Evolutionary conservation across 345 rosid genomes (phyloP), one percentile per base, ranked within the genome.

Genomic region (Hibiscus tridactylites): DNA sequence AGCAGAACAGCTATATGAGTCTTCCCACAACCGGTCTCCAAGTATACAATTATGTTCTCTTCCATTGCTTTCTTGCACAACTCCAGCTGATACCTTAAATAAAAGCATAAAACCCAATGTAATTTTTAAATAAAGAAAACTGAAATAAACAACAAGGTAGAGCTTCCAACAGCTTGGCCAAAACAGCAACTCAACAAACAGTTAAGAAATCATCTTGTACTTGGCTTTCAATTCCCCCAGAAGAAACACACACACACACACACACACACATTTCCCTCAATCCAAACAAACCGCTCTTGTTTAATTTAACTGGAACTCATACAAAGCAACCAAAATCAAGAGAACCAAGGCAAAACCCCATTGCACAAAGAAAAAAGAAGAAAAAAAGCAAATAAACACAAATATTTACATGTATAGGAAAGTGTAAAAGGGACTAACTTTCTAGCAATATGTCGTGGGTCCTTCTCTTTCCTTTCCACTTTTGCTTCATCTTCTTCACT

Each of bases 21-120:
- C 84, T 94, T 94, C 73, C 98, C 98, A 76, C 90, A 86, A 65
- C 98, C 98, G 9, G 98, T 94, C 76, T 83, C 98, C 79, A 94
- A 59, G 79, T 83, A 91, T 17, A 94, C 97, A 57, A 94, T 88
- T 64, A 87, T 74, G 70, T 93, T 91, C 86, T 87, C 96, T 75
- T 87, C 86, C 83, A 81, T 5, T 16, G 98, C 98, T 81, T 85
- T 90, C 85, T 88, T 66, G 81, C 91, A 93, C 58, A 93, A 75
- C 61, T 93, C 97, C 83, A 93, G 65, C 75, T 93, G 98, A 83
- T 93, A 93, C 81, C 98, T 93, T 69, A 57, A 39, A 39, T 39
- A 72, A 1, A 69, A 57, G 9, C 68, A 69, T 73, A 9, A 49
- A 80, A 69, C 64, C 42, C 17, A 73, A 13, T 74, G 39, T 62